A percentile compares a stretch with the other conserved stretches of the same genome.
Evolutionary conservation across 352 stramenopile species (phyloP).

Genomic region (Pythium dissotocum): DNA sequence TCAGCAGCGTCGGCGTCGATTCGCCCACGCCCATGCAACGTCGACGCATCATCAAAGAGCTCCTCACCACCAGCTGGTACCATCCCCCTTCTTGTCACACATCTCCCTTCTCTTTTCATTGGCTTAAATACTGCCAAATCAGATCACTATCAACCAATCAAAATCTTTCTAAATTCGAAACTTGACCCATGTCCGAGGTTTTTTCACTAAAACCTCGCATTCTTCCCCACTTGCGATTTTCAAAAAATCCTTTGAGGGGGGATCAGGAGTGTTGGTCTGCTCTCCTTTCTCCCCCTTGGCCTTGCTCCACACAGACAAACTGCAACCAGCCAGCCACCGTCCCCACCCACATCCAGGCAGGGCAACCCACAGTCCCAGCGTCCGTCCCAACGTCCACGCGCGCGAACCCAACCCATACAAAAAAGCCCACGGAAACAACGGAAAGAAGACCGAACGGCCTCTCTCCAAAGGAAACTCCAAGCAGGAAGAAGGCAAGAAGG

Average conservation of each 20-base stretch:
- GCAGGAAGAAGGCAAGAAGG: not conserved
- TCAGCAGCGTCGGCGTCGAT: no score
- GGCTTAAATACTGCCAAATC: conserved; percentile 4
- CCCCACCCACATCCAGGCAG: not conserved
- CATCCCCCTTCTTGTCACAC: conserved; percentile 11
- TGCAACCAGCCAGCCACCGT: conserved; percentile 18
- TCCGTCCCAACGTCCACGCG: not conserved
- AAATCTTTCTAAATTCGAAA: conserved; percentile 7
- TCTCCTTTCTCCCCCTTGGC: not conserved
- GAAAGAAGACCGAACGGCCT: not conserved
- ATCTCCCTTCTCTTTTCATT: conserved; percentile 10
- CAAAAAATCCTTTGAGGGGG: conserved; percentile 22
- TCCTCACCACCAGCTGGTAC: not conserved
- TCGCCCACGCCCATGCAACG: not conserved
- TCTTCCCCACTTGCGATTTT: not conserved
- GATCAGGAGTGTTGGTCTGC: conserved; percentile 25
- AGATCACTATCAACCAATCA: conserved; percentile 25
- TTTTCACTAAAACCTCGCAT: conserved; percentile 23
- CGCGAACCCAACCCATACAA: conserved; percentile 14
- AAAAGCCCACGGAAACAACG: not conserved
- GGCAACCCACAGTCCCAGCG: not conserved
- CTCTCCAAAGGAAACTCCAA: not conserved
- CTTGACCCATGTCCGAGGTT: conserved; percentile 23
- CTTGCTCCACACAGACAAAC: conserved; percentile 16
- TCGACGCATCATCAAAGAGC: conserved; percentile 3